Conservation (phyloP, 768 basidiomycete species). For the Mycena haematopus region DNA sequence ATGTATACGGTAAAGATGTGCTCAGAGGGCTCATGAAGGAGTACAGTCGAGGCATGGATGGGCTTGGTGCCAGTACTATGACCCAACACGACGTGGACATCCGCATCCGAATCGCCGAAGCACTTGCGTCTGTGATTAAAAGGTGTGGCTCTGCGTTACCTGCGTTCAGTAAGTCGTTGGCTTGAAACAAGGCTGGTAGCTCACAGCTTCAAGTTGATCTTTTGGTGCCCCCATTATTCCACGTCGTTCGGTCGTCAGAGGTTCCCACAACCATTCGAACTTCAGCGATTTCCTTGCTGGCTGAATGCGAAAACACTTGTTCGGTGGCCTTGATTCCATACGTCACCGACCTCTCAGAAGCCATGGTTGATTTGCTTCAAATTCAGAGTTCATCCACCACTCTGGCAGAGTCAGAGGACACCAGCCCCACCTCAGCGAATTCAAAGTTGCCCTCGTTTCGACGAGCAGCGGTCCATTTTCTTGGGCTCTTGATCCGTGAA, state of each 20-base stretch:
- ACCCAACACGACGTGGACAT: constrained; percentile 74
- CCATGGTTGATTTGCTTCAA: constrained; percentile 81
- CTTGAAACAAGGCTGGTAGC: neutral
- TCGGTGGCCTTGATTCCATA: constrained; percentile 69
- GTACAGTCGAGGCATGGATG: constrained; percentile 64
- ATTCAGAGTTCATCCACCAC: constrained; percentile 54
- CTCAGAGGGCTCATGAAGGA: constrained; percentile 67
- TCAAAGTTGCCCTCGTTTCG: constrained; percentile 81
- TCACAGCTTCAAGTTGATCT: constrained; percentile 57
- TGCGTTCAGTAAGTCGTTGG: constrained; percentile 60
- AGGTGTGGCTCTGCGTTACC: constrained; percentile 74
- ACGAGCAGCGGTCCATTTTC: constrained; percentile 86
- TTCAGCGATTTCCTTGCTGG: constrained; percentile 66
- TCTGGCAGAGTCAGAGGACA: constrained; percentile 43
- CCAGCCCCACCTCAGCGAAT: constrained; percentile 61
- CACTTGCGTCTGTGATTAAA: constrained; percentile 77
- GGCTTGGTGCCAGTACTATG: constrained; percentile 51
- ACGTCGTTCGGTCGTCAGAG: constrained; percentile 60
- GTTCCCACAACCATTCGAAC: constrained; percentile 78
- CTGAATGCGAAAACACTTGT: constrained; percentile 72
- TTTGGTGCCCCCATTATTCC: constrained; percentile 75
- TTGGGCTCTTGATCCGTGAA: constrained; percentile 72
- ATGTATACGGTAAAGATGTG: constrained; percentile 77
- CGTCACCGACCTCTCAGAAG: constrained; percentile 61
- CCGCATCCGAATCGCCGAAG: constrained; percentile 83